Evolutionary conservation across 2,329 filamentous ascomycete genomes (phyloP).

Genomic region (Tolypocladium ophioglossoides): DNA sequence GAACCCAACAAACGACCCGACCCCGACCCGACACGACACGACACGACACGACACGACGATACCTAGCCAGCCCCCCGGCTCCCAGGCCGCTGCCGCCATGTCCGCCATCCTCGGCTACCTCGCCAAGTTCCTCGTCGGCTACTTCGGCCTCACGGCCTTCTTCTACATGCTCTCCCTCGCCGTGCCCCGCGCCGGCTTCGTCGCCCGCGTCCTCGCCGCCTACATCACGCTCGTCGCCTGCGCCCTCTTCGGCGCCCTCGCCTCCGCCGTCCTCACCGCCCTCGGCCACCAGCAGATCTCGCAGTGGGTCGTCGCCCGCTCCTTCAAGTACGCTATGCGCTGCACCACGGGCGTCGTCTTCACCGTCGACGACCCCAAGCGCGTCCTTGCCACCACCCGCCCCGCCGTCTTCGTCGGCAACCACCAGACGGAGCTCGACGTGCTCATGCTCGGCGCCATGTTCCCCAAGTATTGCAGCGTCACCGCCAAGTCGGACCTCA

Average conservation of each 20-base stretch:
- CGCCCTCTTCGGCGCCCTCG: constrained; percentile 65
- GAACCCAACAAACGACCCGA: neutral
- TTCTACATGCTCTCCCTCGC: constrained; percentile 54
- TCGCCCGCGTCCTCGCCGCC: constrained; percentile 55
- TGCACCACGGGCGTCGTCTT: constrained; percentile 70
- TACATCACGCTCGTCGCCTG: constrained; percentile 51
- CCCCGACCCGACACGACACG: neutral
- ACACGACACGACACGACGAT: too few species aligned
- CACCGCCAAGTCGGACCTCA: constrained; percentile 80
- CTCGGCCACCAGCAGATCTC: constrained; percentile 63
- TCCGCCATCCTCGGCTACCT: constrained; percentile 23
- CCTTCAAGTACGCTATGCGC: constrained; percentile 73
- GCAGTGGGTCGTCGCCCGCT: constrained; percentile 74
- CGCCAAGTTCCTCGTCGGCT: constrained; percentile 39
- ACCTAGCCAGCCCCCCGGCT: too few species aligned
- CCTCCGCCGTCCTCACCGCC: constrained; percentile 60
- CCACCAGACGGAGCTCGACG: constrained; percentile 93
- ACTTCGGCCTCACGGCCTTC: constrained; percentile 36
- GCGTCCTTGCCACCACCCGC: constrained; percentile 52
- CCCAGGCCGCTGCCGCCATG: constrained; percentile 18
- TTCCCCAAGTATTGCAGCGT: constrained; percentile 90
- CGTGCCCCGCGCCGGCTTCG: constrained; percentile 52
- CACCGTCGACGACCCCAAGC: constrained; percentile 54
- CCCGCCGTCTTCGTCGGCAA: constrained; percentile 90
- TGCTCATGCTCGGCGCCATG: constrained; percentile 78